Conservation (phyloP, 176 grass and related monocot species). For the Miscanthus lutarioriparius region DNA sequence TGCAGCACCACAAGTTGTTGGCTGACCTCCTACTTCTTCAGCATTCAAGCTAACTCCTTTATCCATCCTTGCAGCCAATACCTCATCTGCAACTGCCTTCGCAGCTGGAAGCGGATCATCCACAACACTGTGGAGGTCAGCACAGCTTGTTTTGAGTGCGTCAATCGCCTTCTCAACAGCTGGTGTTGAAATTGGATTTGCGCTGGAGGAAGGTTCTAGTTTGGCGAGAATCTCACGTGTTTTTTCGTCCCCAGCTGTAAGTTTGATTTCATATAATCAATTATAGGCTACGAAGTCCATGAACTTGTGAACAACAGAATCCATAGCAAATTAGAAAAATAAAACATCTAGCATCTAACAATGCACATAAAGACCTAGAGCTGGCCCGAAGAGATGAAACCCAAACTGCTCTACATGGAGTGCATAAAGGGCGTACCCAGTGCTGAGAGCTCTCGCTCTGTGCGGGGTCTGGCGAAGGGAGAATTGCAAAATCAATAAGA, state of each 20-base stretch:
- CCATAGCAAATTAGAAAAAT: too few species aligned
- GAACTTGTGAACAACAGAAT: too few species aligned
- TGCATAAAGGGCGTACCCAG: too few species aligned
- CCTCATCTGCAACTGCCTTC: conserved; percentile 45
- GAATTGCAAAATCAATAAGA: neutral
- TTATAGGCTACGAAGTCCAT: neutral
- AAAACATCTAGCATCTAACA: neutral
- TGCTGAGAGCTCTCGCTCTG: too few species aligned
- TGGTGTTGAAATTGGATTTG: conserved; percentile 37
- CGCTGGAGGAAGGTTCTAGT: conserved; percentile 1
- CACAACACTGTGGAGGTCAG: conserved; percentile 44
- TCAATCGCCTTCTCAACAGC: conserved; percentile 44
- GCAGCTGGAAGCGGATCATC: conserved; percentile 61
- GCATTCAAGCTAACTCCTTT: conserved; percentile 20
- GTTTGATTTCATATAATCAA: conserved; percentile 23
- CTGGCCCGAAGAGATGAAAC: neutral
- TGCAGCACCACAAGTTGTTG: neutral
- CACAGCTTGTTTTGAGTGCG: conserved; percentile 53
- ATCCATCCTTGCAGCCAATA: conserved; percentile 35
- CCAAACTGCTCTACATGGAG: neutral
- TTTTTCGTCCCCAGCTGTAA: conserved; percentile 37
- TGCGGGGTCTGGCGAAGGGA: too few species aligned
- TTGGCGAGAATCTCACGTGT: conserved; percentile 23
- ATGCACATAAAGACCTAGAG: neutral
- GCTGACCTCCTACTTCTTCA: conserved; percentile 7